Conservation (phyloP, 352 stramenopile species). For the Phytophthora litchii region DNA sequence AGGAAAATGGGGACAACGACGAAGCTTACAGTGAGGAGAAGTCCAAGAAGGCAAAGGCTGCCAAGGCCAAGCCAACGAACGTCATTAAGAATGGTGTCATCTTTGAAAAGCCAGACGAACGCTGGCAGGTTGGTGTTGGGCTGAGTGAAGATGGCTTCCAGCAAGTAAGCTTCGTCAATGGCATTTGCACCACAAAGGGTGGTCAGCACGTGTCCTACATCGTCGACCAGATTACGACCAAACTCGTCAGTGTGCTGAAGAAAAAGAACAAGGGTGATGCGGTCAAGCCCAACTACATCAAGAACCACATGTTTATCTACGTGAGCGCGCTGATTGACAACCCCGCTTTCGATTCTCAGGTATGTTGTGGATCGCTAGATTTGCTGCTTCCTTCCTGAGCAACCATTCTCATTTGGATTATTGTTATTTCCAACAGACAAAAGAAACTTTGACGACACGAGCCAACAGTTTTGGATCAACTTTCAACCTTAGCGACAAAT, state of each 20-base stretch:
- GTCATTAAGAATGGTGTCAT: constrained; percentile 63
- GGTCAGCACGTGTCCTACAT: constrained; percentile 97
- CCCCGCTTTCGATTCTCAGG: constrained; percentile 97
- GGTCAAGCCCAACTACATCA: constrained; percentile 95
- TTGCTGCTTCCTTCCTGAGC: neutral
- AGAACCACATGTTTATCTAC: constrained; percentile 96
- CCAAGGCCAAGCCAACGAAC: constrained; percentile 41
- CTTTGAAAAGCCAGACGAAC: constrained; percentile 93
- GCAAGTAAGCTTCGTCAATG: constrained; percentile 98
- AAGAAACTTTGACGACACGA: constrained; percentile 96
- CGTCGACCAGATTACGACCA: constrained; percentile 88
- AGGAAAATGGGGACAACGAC: constrained; percentile 36
- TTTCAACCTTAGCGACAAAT: constrained; percentile 87
- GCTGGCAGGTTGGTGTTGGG: constrained; percentile 95
- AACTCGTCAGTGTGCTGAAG: constrained; percentile 92
- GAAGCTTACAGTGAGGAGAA: constrained; percentile 40
- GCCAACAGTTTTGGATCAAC: constrained; percentile 86
- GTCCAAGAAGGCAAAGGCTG: constrained; percentile 30
- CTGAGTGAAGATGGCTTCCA: constrained; percentile 94
- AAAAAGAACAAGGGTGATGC: constrained; percentile 94
- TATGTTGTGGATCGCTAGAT: constrained; percentile 11
- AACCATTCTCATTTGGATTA: constrained; percentile 3
- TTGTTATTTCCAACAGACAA: constrained; percentile 76
- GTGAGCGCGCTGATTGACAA: constrained; percentile 98
- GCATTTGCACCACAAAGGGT: constrained; percentile 96